Evolutionary conservation across 2,329 filamentous ascomycete species (phyloP), one percentile per base, ranked within the genome.

Genomic region (Teratosphaeria zuluensis): DNA sequence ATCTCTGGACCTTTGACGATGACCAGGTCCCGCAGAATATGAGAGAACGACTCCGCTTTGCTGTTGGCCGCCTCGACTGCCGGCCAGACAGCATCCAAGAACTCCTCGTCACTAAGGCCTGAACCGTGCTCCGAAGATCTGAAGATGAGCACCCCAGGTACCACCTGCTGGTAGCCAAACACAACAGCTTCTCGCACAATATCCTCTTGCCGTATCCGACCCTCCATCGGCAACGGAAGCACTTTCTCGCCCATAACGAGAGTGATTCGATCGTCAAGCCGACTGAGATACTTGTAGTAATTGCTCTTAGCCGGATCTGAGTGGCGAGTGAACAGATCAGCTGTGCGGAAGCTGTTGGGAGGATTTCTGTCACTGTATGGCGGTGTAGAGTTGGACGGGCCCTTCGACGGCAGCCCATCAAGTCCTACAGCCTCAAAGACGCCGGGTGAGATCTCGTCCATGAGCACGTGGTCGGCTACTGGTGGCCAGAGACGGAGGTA

Each of bases 21-120:
- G 0, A 86, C 72, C 66, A 85, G 76, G 3, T 84, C 81, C 16
- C 70, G 75, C 0, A 78, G 78, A 1, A 85, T 77, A 14, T 77
- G 76, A 0, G 78, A 78, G 63, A 83, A 86, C 0, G 76, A 78
- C 61, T 78, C 81, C 21, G 75, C 77, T 7, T 53, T 38, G 7
- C 48, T 35, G 30, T 61, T 61, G 4, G 77, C 78, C 28, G 69
- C 62, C 56, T 80, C 70, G 0, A 82, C 71, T 0, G 64, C 67
- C 0, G 71, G 68, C 78, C 78, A 81, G 4, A 82, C 73, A 51
- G 70, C 70, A 5, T 80, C 73, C 2, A 80, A 60, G 1, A 76
- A 61, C 51, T 51, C 64, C 8, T 61, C 63, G 51, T 59, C 57
- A 16, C 24, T 42, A 31, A 61, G 24, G 14, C 56, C 42, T 11